Conservation (phyloP, 2,329 filamentous ascomycete species). For the Venturia pyrina region DNA sequence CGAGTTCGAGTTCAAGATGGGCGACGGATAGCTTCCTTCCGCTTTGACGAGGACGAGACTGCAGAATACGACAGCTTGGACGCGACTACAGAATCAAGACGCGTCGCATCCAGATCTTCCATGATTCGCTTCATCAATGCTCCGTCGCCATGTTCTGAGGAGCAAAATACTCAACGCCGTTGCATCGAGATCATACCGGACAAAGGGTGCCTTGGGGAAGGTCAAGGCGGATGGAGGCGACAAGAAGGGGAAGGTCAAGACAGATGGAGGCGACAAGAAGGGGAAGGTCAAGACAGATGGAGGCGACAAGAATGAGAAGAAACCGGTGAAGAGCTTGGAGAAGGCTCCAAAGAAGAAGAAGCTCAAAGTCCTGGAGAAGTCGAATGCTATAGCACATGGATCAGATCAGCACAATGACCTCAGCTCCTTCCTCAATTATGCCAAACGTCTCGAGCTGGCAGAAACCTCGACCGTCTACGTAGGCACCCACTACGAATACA, state of each 20-base stretch:
- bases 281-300: neutral
- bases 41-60: neutral
- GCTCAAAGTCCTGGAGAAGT: neutral
- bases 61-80: no score
- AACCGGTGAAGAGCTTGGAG: neutral
- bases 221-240: neutral
- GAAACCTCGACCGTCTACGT: constrained; percentile 50
- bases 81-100: neutral
- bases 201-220: neutral
- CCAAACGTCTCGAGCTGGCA: constrained; percentile 45
- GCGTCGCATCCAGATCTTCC: neutral
- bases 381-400: constrained; percentile 17
- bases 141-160: neutral
- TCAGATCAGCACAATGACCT: constrained; percentile 50
- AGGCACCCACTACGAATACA: constrained; percentile 73
- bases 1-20: neutral
- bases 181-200: neutral
- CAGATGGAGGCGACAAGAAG: neutral
- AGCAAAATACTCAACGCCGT: neutral
- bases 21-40: neutral
- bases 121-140: neutral
- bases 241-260: neutral
- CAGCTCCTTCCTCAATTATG: constrained; percentile 55
- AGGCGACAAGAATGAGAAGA: neutral
- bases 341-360: neutral